Evolutionary conservation across 2,329 filamentous ascomycete species (phyloP).

Genomic region (Clarireedia hainanense): DNA sequence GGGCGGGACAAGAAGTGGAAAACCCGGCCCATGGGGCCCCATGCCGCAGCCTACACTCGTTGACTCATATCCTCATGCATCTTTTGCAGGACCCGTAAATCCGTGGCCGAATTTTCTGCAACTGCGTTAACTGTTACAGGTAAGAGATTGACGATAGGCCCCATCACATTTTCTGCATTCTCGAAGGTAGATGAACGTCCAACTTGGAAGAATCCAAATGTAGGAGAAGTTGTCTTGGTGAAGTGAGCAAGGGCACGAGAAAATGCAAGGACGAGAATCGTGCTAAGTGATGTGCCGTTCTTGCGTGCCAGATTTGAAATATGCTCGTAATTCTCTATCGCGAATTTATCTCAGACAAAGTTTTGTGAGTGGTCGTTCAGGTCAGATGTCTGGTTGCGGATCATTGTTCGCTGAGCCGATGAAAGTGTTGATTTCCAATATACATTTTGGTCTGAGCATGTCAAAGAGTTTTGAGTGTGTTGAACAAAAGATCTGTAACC

Average conservation of each 20-base stretch:
- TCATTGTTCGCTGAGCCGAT: neutral
- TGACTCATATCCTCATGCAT: neutral
- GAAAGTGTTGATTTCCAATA: neutral
- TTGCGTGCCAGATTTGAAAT: neutral
- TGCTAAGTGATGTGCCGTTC: neutral
- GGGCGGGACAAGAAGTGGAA: too few relatives aligned
- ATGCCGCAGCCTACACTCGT: too few relatives aligned
- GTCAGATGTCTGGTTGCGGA: neutral
- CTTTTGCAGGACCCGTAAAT: neutral
- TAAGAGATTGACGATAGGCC: neutral
- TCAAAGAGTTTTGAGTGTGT: neutral
- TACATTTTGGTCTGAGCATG: neutral
- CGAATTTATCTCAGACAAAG: neutral
- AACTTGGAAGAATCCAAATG: conserved; percentile 4
- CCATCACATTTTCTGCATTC: neutral
- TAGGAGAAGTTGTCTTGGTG: neutral
- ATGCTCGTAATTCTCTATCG: neutral
- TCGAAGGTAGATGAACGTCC: neutral
- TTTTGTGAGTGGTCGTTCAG: neutral
- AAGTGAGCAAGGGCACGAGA: neutral
- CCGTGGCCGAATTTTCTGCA: neutral
- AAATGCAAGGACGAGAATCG: neutral
- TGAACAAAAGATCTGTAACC: neutral
- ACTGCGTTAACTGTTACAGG: neutral
- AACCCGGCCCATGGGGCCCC: too few relatives aligned